Base-by-base conservation (phyloP, 257 asterid genomes). In the Ballota nigra region DNA sequence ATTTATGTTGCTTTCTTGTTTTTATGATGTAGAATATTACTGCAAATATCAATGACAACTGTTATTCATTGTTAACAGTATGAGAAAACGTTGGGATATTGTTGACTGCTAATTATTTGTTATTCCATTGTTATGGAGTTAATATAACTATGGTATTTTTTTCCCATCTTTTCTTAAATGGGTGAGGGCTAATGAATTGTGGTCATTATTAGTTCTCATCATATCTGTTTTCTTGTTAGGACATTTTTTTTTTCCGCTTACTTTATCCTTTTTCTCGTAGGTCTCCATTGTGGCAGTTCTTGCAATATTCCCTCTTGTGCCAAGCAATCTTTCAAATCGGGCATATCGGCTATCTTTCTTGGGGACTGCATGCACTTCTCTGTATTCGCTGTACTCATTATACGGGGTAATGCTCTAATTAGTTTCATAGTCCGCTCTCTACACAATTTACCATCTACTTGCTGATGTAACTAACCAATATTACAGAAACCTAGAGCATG, bases 401-500 rank as follows among this genome's bases (percentile, higher is more conserved):
- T 86, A 92, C 81, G 99, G 99, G 97, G 99, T 92, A 95, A 72
- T 59, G 47, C 58, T 75, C 66, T 56, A 68, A 41, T 41, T 55
- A 45, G 66, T 61, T 81, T 45, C 41, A 28, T 24, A 10, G 60
- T 76, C 22, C 33, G 29, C 56, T 10, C 59, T 31, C 23, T 73
- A 58, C 71, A 41, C 11, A 43, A 40, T 45, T 63, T 69, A 3
- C 74, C 65, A 60, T 70, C 51, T 57, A 58, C 47, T 73, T 49
- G 69, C 70, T 59, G 45, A 75, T 79, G 29, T 66, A 68, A 81
- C 77, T 34, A 4, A 67, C 20, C n/a, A 20, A 75, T 73, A 16
- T 65, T 38, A 75, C 90, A 95, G 99, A 89, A 83, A 87, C 99
- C 99, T 10, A 84, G 98, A 83, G 97, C 94, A 59, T 95, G 99